phyloP scores from a whole-genome alignment of 768 basidiomycete species.

The Amanita rimosa region DNA sequence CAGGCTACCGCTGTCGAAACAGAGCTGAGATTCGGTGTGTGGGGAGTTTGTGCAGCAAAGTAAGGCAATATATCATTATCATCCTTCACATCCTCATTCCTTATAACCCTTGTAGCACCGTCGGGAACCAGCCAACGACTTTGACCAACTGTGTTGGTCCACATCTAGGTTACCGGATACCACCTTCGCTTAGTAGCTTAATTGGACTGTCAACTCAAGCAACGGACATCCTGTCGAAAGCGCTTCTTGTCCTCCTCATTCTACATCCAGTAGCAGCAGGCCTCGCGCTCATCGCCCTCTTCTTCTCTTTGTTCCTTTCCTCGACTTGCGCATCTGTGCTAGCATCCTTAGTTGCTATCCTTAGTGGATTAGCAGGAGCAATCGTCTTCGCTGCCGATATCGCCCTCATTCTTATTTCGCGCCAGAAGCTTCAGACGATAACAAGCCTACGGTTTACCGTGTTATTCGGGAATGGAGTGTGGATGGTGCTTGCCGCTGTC shows the following conservation, averaged over 20 bases:
- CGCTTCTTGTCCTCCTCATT: conserved; percentile 43
- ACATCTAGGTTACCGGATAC: conserved; percentile 58
- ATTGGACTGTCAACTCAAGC: conserved; percentile 34
- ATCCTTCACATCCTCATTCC: background rate
- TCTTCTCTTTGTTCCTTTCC: conserved; percentile 47
- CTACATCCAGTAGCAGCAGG: conserved; percentile 60
- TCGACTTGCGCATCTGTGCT: conserved; percentile 45
- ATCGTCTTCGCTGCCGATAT: conserved; percentile 53
- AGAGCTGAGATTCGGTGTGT: conserved; percentile 64
- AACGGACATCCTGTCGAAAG: conserved; percentile 35
- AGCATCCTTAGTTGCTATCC: conserved; percentile 44
- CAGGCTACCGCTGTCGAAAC: conserved; percentile 45
- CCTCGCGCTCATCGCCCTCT: conserved; percentile 40
- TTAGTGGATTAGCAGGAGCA: conserved; percentile 42
- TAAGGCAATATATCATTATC: conserved; percentile 10
- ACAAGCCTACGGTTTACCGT: conserved; percentile 31
- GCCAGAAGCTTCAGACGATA: conserved; percentile 27
- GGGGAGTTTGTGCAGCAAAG: conserved; percentile 71
- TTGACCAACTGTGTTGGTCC: conserved; percentile 49
- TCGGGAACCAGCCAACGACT: conserved; percentile 22
- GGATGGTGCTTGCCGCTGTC: conserved; percentile 56
- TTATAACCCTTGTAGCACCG: conserved; percentile 11
- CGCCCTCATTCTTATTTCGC: conserved; percentile 44
- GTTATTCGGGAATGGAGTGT: conserved; percentile 55
- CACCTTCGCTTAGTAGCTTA: conserved; percentile 26